These are phyloP conservation scores for Anisodus tanguticus DNA, from an alignment of 257 asterid genomes.

Conservation along the genomic window DNA sequence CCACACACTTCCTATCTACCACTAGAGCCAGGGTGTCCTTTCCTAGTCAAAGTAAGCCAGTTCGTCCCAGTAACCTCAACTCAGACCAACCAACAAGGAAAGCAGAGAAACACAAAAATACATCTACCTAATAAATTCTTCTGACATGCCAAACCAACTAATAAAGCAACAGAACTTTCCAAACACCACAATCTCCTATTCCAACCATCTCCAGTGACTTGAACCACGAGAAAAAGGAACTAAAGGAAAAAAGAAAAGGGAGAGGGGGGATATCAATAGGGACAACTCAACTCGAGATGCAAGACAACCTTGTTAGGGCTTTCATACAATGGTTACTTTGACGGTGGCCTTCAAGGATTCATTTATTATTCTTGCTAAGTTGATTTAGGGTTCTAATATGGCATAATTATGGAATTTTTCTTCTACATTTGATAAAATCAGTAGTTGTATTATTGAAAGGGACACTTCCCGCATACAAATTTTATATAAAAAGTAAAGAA, in stretches of 20 bases:
- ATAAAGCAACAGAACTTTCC: neutral
- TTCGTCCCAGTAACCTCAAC: neutral
- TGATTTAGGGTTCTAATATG: neutral
- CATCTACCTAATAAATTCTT: neutral
- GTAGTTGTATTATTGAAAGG: neutral
- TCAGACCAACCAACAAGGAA: neutral
- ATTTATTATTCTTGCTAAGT: constrained; percentile 3
- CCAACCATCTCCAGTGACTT: neutral
- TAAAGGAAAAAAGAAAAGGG: neutral
- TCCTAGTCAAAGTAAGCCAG: neutral
- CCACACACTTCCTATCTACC: neutral
- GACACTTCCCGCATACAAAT: neutral
- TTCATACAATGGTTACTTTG: constrained; percentile 8
- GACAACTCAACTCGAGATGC: neutral
- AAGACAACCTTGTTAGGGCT: neutral
- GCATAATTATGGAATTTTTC: neutral
- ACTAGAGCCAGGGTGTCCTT: neutral
- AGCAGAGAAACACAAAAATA: neutral
- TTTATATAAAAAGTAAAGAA: neutral
- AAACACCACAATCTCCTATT: neutral
- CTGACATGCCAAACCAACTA: constrained; percentile 3
- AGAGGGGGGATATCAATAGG: neutral
- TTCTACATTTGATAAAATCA: neutral
- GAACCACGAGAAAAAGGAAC: neutral
- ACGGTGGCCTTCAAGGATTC: neutral